Percentiles rank a stretch among this genome's conserved stretches.
These are phyloP conservation scores for Globisporangium ultimum DNA, from an alignment of 352 stramenopile species.

Conservation along the genomic window DNA sequence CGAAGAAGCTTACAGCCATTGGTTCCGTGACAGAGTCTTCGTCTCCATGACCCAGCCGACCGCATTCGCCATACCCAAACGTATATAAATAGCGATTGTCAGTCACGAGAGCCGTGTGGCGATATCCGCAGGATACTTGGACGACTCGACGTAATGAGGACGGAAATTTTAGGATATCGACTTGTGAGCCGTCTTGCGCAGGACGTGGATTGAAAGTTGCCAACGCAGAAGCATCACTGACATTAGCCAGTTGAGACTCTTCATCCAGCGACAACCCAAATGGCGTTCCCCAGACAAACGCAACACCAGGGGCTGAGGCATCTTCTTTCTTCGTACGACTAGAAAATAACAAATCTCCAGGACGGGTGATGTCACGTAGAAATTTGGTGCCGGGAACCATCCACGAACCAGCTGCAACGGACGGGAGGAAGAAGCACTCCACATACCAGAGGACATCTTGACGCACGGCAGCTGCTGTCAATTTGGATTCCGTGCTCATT, in stretches of 20 bases:
- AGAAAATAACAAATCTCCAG: too few relatives aligned
- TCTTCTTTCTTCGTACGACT: too few relatives aligned
- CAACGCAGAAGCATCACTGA: not conserved
- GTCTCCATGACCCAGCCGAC: slow-evolving; percentile 65
- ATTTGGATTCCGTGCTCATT: slow-evolving; percentile 11
- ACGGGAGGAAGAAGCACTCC: slow-evolving; percentile 48
- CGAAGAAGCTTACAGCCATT: slow-evolving; percentile 52
- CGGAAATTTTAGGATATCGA: slow-evolving; percentile 45
- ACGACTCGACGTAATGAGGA: slow-evolving; percentile 51
- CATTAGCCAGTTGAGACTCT: slow-evolving; percentile 27
- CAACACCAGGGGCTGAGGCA: slow-evolving; percentile 34
- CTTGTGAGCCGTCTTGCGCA: not conserved
- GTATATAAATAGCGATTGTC: slow-evolving; percentile 67
- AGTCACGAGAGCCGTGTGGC: slow-evolving; percentile 71
- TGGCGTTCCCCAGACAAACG: slow-evolving; percentile 54
- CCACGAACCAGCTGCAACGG: slow-evolving; percentile 28
- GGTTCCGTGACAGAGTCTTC: slow-evolving; percentile 47
- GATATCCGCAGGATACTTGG: slow-evolving; percentile 73
- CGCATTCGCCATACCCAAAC: slow-evolving; percentile 80
- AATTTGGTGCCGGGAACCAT: slow-evolving; percentile 25
- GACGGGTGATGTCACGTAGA: slow-evolving; percentile 3
- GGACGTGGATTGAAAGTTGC: not conserved
- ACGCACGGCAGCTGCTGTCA: slow-evolving; percentile 7
- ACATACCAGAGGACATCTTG: slow-evolving; percentile 42
- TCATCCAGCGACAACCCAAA: slow-evolving; percentile 68